Evolutionary conservation across 2,329 filamentous ascomycete species (phyloP).

Genomic region (Trichothecium roseum): DNA sequence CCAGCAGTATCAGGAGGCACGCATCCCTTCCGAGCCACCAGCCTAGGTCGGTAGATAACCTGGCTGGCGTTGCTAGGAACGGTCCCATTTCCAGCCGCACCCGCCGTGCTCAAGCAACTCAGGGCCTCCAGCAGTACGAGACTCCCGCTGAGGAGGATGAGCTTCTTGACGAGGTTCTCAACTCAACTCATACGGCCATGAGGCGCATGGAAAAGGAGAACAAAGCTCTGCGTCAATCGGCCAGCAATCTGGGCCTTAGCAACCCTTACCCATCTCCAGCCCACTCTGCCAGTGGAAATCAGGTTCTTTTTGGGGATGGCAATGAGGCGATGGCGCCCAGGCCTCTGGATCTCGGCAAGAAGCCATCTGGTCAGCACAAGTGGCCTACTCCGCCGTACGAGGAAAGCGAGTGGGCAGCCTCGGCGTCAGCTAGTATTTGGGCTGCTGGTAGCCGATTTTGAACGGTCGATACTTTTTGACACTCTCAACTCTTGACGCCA

Average conservation of each 20-base stretch:
- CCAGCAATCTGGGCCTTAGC: conserved; percentile 49
- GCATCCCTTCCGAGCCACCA: conserved; percentile 55
- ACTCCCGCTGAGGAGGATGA: conserved; percentile 96
- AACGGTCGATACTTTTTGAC: conserved; percentile 5
- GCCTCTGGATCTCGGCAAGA: conserved; percentile 58
- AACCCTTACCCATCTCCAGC: conserved; percentile 57
- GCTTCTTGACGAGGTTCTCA: conserved; percentile 78
- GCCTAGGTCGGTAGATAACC: conserved; percentile 53
- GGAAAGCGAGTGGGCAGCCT: conserved; percentile 82
- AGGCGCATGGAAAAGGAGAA: conserved; percentile 52
- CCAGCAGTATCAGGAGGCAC: conserved; percentile 50
- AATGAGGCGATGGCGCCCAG: conserved; percentile 54
- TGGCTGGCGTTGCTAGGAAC: conserved; percentile 42
- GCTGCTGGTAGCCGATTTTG: conserved; percentile 57
- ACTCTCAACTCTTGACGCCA: background rate
- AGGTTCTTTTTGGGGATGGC: conserved; percentile 60
- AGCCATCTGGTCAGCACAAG: conserved; percentile 48
- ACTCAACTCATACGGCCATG: conserved; percentile 65
- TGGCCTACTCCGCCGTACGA: conserved; percentile 96
- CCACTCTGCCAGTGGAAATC: conserved; percentile 74
- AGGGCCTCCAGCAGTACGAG: conserved; percentile 78
- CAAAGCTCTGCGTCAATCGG: conserved; percentile 47
- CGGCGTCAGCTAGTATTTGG: conserved; percentile 73
- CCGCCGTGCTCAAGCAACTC: conserved; percentile 61
- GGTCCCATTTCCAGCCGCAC: conserved; percentile 70